Base-by-base conservation (phyloP, 2,329 filamentous ascomycete species). In the Thielaviopsis cerberus region DNA sequence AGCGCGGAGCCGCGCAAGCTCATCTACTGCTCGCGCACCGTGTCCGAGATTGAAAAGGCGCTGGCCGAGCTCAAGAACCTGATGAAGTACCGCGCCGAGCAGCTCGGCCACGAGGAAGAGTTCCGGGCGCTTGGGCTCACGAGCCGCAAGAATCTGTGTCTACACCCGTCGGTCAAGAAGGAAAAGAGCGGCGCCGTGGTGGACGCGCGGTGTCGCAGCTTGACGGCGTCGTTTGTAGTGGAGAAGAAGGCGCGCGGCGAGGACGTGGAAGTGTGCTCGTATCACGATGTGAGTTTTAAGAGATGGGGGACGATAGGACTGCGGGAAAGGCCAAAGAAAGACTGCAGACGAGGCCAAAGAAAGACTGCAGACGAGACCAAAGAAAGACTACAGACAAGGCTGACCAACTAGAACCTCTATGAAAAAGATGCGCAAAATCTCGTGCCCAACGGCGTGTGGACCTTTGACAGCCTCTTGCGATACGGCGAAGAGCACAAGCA, bases 31-130 rank as follows among this genome's bases (percentile, higher is more conserved):
- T 98, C 92, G 62, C 89, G 92, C 82, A 98, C 92, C 59, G 98
- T 98, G 90, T 98, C 92, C 41, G 92, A 98, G 73, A 98, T 98
- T 66, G 92, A 98, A 69, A 98, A 98, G 72, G 92, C 94, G 0
- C 72, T 98, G 56, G 87, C 88, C 10, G 92, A 98, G 70, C 70
- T 98, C 64, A 89, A 92, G 69, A 83, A 83, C 24, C 72, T 98
- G 57, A 98, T 98, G 90, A 94, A 94, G 67, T 97, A 95, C 67
- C 85, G 92, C 17, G 75, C 88, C 5, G 80, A 95, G 62, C 82
- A 96, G 69, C 78, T 98, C n/a, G 92, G 92, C 0, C 77, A 85
- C 60, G 85, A 85, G 62, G 92, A 98, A 70, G 91, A 98, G 20
- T 98, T 98, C 64, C 80, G 92, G 55, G 92, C 88, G 0, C 75